Evolutionary conservation across 169 alveolate species (phyloP), one percentile per base, ranked within the genome.

Genomic region (Amoebophrya sp.): DNA sequence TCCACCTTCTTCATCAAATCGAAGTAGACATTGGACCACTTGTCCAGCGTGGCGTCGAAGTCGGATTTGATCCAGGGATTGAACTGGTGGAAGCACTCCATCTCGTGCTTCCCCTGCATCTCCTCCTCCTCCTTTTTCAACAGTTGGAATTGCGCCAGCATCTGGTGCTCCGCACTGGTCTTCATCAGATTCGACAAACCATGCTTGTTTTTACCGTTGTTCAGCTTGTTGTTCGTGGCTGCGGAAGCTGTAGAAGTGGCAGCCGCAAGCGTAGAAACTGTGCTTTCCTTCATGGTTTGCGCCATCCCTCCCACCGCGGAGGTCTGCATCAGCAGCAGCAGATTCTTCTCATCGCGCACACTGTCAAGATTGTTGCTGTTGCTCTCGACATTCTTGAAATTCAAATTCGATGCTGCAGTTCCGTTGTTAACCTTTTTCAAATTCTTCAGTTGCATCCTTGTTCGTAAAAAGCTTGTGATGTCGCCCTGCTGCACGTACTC

Each of bases 81-180:
- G 83, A 66, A 66, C 35, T 25, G 83, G 83, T n/a, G 83, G 35
- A 66, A 66, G 35, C 83, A 66, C 54, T 66, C 32, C 83, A n/a
- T 66, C 83, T 25, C 35, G 7, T 66, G 35, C 10, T 25, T 3
- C 83, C 10, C 1, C 35, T 2, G 83, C 83, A 25, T 66, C 32
- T 2, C 10, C 12, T 2, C 32, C 29, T 66, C 83, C 83, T 7
- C 18, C 32, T 2, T 66, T n/a, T n/a, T n/a, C n/a, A n/a, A n/a
- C n/a, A 2, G 32, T 66, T 3, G 83, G 29, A 1, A n/a, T 2
- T 66, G 83, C 66, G 18, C 18, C 66, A 12, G 83, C 12, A 25
- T 66, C 32, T 0, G 1, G 83, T 66, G 83, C 83, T 25, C 35
- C 32, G 39, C 10, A 18, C 10, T 66, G 39, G 35, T 66, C 35